These are phyloP conservation scores for Aureobasidium vineae DNA, from an alignment of 2,329 filamentous ascomycete genomes.

Conservation along the genomic window DNA sequence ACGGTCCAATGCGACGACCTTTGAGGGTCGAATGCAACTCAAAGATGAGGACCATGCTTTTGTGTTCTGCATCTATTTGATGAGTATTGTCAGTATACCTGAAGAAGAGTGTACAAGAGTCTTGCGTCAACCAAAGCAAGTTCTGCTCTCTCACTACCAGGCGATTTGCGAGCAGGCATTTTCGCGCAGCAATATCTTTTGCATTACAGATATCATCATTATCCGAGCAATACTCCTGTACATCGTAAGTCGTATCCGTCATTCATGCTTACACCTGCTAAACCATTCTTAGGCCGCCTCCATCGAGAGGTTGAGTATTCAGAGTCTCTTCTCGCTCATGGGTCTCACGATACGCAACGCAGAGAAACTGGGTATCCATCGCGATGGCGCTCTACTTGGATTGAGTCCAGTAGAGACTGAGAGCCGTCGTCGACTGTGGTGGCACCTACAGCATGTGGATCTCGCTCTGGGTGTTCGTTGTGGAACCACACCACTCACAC, in stretches of 20 bases:
- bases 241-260: neutral
- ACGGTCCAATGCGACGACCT: neutral
- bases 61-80: constrained; percentile 10
- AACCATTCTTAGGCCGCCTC: constrained; percentile 5
- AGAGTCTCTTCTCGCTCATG: constrained; percentile 45
- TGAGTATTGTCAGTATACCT: constrained; percentile 22
- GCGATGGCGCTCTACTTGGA: constrained; percentile 54
- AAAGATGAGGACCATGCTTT: constrained; percentile 9
- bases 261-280: neutral
- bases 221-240: constrained; percentile 24
- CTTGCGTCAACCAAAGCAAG: neutral
- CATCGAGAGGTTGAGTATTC: constrained; percentile 5
- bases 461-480: constrained; percentile 18
- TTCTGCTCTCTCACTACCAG: constrained; percentile 18
- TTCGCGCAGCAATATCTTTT: constrained; percentile 12
- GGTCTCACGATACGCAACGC: constrained; percentile 61
- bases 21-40: neutral
- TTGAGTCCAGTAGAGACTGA: constrained; percentile 57
- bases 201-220: constrained; percentile 2
- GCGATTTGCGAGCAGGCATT: constrained; percentile 17
- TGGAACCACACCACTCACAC: constrained; percentile 24
- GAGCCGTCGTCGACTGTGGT: constrained; percentile 61
- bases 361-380: constrained; percentile 60
- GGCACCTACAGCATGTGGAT: constrained; percentile 34
- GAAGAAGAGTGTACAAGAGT: constrained; percentile 20